Evolutionary conservation across 2,329 filamentous ascomycete species (phyloP), one percentile per base, ranked within the genome.

Genomic region (Fusarium aywerte): DNA sequence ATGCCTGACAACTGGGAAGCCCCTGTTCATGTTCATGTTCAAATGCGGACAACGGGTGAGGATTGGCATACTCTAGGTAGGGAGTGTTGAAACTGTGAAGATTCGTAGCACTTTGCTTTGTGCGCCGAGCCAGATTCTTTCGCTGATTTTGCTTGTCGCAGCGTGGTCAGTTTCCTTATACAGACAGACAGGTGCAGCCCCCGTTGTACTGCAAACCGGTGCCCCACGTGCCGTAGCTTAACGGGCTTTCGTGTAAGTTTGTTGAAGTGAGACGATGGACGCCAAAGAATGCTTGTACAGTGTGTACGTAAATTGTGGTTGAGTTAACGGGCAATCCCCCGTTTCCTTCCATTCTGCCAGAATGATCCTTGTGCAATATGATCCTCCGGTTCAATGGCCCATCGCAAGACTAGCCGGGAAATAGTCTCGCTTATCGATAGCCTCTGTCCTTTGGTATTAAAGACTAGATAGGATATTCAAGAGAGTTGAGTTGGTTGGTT

Each of bases 141-240:
- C 48, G 49, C 58, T 33, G 27, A 32, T 52, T 51, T 51, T 59
- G 55, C 50, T 43, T 47, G 52, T 60, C 32, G 35, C 23, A 53
- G 45, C 31, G 31, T 59, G 55, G 57, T 13, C 27, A 42, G 25
- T 58, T 69, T 60, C 69, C 59, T 38, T 36, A 71, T 62, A 15
- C 38, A 62, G 65, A 15, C 38, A 62, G 65, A 71, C 43, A 62
- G 48, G 47, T 67, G 67, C 67, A 72, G 55, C 35, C 47, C 51
- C 43, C n/a, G n/a, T 53, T 25, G 57, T 63, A 39, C 27, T 48
- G 40, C 40, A 21, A 62, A 45, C 59, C 63, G 63, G 50, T 62
- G 50, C 48, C 53, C 60, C 58, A 59, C 58, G 44, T 61, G 56
- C 61, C 51, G 60, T 50, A 10, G 50, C 38, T 38, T 20, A 49